Evolutionary conservation across 176 grass and related monocot genomes (phyloP), one percentile per base, ranked within the genome.

Genomic region (Coix lacrymajobi): DNA sequence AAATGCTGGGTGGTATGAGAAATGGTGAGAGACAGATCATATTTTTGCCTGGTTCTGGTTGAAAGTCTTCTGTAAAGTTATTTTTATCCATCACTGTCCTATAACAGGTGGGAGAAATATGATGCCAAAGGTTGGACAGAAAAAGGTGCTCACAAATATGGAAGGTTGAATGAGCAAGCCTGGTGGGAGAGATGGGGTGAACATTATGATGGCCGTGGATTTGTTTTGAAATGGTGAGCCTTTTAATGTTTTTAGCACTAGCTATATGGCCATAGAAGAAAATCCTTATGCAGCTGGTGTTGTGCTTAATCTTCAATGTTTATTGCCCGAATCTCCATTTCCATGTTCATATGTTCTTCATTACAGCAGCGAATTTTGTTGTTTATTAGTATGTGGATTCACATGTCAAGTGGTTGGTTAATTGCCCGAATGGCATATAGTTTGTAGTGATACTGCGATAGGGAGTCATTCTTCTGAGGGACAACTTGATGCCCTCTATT

Each of bases 131-230:
- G 96, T 73, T 96, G 87, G 91, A 96, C 96, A 12, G 96, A 99
- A 67, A 99, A 99, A 93, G 91, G 93, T 78, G 96, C 96, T 51
- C 91, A 99, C 79, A 99, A 99, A 77, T 99, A 99, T 75, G 96
- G 96, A 84, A 93, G 85, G 51, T 69, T 99, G 48, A 93, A 99
- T 32, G 93, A 99, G 48, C 96, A 99, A 64, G 96, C 96, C 54
- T 99, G 96, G 96, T 95, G 93, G 93, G 96, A 99, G 87, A 93
- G 89, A 52, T 99, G 96, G 96, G 96, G 96, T 71, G 96, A 99
- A 85, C 87, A 93, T 79, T 99, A 96, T 83, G 93, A 96, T 64
- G 96, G 96, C 26, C 81, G 89, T 79, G 96, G 96, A 37, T 99
- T 86, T 76, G 93, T 99, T 70, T 81, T 93, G 82, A 99, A 99